phyloP scores from a whole-genome alignment of 2,329 filamentous ascomycete genomes.

The Colletotrichum noveboracense region DNA sequence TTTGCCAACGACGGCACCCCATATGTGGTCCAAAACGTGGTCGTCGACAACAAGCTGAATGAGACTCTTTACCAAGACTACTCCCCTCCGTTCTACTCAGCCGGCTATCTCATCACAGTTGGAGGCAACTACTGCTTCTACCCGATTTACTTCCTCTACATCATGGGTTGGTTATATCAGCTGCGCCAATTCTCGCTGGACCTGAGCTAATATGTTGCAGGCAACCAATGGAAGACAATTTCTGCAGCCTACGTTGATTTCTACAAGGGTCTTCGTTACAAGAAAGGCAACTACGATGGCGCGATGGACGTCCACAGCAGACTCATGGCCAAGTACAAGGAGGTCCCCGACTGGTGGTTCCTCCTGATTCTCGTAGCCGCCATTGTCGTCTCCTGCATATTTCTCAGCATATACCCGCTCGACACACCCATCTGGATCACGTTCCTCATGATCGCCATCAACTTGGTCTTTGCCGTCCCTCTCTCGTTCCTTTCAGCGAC shows the following conservation, averaged over 20 bases:
- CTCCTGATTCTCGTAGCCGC: slow-evolving; percentile 39
- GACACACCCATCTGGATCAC: slow-evolving; percentile 34
- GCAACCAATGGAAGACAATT: slow-evolving; percentile 44
- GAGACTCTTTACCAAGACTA: slow-evolving; percentile 44
- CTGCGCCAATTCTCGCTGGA: accelerated
- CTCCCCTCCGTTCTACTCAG: slow-evolving; percentile 49
- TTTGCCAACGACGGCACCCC: slow-evolving; percentile 48
- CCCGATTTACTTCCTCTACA: slow-evolving; percentile 47
- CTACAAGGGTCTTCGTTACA: slow-evolving; percentile 41
- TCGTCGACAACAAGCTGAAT: slow-evolving; percentile 43
- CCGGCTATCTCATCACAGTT: slow-evolving; percentile 44
- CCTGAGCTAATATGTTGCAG: background rate
- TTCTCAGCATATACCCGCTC: slow-evolving; percentile 31
- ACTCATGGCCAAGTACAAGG: slow-evolving; percentile 47
- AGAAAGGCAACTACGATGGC: slow-evolving; percentile 44
- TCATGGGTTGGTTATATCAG: slow-evolving; percentile 30
- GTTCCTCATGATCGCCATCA: slow-evolving; percentile 37
- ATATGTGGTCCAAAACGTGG: slow-evolving; percentile 39
- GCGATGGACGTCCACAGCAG: slow-evolving; percentile 47
- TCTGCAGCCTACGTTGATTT: slow-evolving; percentile 42
- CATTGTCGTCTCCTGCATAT: slow-evolving; percentile 37
- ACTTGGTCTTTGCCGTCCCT: slow-evolving; percentile 47
- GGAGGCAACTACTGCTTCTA: slow-evolving; percentile 50
- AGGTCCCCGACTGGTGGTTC: slow-evolving; percentile 58
- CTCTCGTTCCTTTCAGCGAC: slow-evolving; percentile 48